Conservation (phyloP, 805 yeast species). For the Teunomyces stri region DNA sequence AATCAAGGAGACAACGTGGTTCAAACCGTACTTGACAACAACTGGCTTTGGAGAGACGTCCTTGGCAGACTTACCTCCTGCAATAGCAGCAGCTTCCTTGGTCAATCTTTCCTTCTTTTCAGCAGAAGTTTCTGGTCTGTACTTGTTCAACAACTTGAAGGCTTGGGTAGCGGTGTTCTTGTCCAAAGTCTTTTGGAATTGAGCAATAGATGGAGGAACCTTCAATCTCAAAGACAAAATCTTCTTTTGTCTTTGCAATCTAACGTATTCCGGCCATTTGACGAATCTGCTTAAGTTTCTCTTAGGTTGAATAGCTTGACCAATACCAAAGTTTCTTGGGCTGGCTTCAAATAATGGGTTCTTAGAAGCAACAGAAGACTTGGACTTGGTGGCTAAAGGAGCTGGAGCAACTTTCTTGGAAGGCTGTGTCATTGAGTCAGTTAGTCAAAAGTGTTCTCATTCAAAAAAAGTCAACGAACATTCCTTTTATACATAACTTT, state of each 20-base stretch:
- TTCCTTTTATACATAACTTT: conserved; percentile 12
- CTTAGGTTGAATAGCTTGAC: conserved; percentile 94
- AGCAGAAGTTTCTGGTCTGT: conserved; percentile 96
- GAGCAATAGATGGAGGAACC: conserved; percentile 98
- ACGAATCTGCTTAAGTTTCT: conserved; percentile 95
- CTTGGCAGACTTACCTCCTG: conserved; percentile 96
- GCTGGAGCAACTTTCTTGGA: conserved; percentile 47
- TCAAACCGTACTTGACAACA: conserved; percentile 96
- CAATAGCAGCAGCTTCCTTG: conserved; percentile 98
- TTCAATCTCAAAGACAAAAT: conserved; percentile 91
- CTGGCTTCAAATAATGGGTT: conserved; percentile 53
- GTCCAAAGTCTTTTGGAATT: conserved; percentile 94
- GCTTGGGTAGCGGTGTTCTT: conserved; percentile 98
- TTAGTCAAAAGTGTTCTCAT: conserved; percentile 16
- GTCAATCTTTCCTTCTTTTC: conserved; percentile 99
- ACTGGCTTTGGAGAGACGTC: conserved; percentile 96
- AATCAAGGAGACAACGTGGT: conserved; percentile 95
- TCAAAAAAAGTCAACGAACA: conserved; percentile 12
- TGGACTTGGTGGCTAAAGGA: conserved; percentile 41
- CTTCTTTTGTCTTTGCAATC: conserved; percentile 99
- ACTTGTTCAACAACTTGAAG: conserved; percentile 96
- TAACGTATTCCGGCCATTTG: conserved; percentile 98
- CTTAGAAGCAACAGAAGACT: conserved; percentile 24
- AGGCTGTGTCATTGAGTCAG: conserved; percentile 18
- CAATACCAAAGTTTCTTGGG: conserved; percentile 94